Conservation (phyloP, 768 basidiomycete species). For the Leccinum barrowsii region DNA sequence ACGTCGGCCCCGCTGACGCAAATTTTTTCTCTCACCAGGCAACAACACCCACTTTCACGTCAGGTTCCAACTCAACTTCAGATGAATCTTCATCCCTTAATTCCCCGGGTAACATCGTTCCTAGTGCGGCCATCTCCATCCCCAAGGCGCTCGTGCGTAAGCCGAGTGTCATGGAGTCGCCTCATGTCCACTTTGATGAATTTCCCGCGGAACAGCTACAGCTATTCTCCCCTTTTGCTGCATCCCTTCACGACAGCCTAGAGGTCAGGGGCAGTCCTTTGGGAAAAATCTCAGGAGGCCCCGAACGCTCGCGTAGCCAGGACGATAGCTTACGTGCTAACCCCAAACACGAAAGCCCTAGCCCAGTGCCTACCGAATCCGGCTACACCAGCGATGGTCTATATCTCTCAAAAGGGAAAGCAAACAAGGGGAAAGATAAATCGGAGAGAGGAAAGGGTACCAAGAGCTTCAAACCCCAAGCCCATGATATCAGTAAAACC, state of each 20-base stretch:
- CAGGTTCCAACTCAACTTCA: slow-evolving; percentile 39
- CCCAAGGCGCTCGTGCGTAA: slow-evolving; percentile 26
- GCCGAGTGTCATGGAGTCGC: slow-evolving; percentile 27
- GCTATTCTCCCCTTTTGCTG: slow-evolving; percentile 23
- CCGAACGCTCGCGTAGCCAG: slow-evolving; percentile 20
- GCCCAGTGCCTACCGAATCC: slow-evolving; percentile 15
- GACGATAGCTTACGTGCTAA: slow-evolving; percentile 16
- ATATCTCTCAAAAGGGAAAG: slow-evolving; percentile 27
- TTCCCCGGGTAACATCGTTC: slow-evolving; percentile 19
- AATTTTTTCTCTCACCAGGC: slow-evolving; percentile 16
- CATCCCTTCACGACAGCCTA: slow-evolving; percentile 7
- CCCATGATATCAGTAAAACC: slow-evolving; percentile 13
- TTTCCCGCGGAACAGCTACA: slow-evolving; percentile 30
- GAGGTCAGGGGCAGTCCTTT: background rate
- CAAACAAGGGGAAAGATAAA: slow-evolving; percentile 20
- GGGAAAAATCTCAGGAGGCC: slow-evolving; percentile 7
- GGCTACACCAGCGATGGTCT: slow-evolving; percentile 33
- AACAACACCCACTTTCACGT: slow-evolving; percentile 36
- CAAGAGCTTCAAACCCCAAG: slow-evolving; percentile 18
- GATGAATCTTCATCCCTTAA: slow-evolving; percentile 39
- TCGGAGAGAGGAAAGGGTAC: slow-evolving; percentile 13
- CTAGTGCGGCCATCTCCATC: slow-evolving; percentile 12
- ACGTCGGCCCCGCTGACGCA: slow-evolving; percentile 5
- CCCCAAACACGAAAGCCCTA: slow-evolving; percentile 12
- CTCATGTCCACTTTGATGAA: slow-evolving; percentile 30